These are phyloP conservation scores for Aspergillus oerlinghausenensis DNA, from an alignment of 2,329 filamentous ascomycete genomes.

Conservation along the genomic window DNA sequence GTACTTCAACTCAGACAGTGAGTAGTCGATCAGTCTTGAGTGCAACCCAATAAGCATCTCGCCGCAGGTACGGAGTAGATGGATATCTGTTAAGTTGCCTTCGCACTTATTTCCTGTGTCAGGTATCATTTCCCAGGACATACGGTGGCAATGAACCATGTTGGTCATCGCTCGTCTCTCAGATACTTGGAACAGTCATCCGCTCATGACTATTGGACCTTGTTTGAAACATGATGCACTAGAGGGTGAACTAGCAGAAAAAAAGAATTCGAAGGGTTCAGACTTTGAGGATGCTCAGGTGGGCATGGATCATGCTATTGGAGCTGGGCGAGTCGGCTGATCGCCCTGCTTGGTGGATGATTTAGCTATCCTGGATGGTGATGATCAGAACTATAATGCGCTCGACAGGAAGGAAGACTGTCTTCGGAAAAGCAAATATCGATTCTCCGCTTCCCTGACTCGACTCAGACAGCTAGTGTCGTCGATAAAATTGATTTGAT, in stretches of 20 bases:
- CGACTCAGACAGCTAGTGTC: not conserved
- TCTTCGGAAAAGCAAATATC: not conserved
- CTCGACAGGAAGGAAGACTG: not conserved
- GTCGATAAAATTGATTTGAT: not conserved
- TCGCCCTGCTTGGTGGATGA: conserved; percentile 2
- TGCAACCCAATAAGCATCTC: no score
- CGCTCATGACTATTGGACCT: not conserved
- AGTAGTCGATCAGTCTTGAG: no score
- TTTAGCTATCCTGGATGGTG: not conserved
- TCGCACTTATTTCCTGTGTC: not conserved
- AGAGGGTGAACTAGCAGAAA: not conserved
- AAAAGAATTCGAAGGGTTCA: not conserved
- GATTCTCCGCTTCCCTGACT: not conserved
- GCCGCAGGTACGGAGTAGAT: not conserved
- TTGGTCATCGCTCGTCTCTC: not conserved
- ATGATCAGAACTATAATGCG: not conserved
- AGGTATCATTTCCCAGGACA: not conserved
- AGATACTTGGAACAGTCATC: not conserved
- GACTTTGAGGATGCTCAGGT: not conserved
- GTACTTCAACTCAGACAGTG: no score
- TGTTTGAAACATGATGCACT: not conserved
- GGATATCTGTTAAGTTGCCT: not conserved
- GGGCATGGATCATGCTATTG: conserved; percentile 1
- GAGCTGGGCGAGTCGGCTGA: conserved; percentile 9
- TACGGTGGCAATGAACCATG: not conserved